Conservation (phyloP, 2,329 filamentous ascomycete genomes). For the Aspergillus phoenicis region DNA sequence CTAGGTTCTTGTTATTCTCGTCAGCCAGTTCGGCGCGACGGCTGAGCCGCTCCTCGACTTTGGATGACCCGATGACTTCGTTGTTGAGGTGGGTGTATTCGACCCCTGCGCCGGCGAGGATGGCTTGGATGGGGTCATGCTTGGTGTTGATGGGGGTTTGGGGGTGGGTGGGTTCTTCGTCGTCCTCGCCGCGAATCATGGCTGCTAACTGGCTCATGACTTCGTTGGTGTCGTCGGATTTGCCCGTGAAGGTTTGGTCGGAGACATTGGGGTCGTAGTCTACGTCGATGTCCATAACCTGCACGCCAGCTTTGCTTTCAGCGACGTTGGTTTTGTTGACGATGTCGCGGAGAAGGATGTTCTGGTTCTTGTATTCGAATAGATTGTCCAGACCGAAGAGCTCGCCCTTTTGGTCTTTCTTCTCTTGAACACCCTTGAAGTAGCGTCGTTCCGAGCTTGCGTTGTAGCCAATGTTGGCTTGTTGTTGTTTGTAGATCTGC, state of each 20-base stretch:
- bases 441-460: slow-evolving; percentile 91
- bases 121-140: slow-evolving; percentile 80
- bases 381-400: slow-evolving; percentile 90
- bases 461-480: slow-evolving; percentile 95
- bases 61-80: slow-evolving; percentile 90
- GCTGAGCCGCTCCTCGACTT: slow-evolving; percentile 83
- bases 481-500: slow-evolving; percentile 98
- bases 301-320: slow-evolving; percentile 83
- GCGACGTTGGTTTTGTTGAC: slow-evolving; percentile 98
- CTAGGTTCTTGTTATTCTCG: slow-evolving; percentile 30
- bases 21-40: slow-evolving; percentile 65
- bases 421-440: slow-evolving; percentile 90
- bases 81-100: slow-evolving; percentile 96
- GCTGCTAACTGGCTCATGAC: slow-evolving; percentile 74
- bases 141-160: slow-evolving; percentile 41
- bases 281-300: slow-evolving; percentile 75
- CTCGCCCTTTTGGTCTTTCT: slow-evolving; percentile 80
- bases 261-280: slow-evolving; percentile 59
- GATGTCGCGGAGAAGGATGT: slow-evolving; percentile 85
- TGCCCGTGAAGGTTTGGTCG: slow-evolving; percentile 25
- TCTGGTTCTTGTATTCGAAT: slow-evolving; percentile 77
- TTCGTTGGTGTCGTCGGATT: slow-evolving; percentile 51
- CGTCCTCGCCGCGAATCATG: slow-evolving; percentile 53
- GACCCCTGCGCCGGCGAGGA: slow-evolving; percentile 83
- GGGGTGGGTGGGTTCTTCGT: slow-evolving; percentile 25